Evolutionary conservation across 2,329 filamentous ascomycete genomes (phyloP).

Genomic region (Alternaria dauci): DNA sequence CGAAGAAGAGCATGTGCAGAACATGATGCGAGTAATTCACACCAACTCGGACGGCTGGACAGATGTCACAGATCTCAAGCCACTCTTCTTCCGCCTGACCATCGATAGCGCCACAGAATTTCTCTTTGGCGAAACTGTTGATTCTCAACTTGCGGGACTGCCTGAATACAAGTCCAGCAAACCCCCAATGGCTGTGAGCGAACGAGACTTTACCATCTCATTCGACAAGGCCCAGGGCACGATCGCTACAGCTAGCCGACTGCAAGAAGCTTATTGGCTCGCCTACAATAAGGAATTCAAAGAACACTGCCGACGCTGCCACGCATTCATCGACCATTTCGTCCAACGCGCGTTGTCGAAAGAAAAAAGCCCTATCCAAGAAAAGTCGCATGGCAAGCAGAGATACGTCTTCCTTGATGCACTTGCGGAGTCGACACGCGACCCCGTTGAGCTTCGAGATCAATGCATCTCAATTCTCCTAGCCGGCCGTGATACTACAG

Average conservation of each 20-base stretch:
- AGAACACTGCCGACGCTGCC: constrained; percentile 37
- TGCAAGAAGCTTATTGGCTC: constrained; percentile 46
- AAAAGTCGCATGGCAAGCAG: constrained; percentile 28
- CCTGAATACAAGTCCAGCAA: constrained; percentile 29
- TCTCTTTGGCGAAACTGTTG: constrained; percentile 49
- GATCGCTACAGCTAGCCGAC: constrained; percentile 25
- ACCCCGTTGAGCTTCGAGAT: constrained; percentile 74
- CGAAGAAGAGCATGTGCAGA: constrained; percentile 43
- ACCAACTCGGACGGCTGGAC: constrained; percentile 36
- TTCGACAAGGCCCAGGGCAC: constrained; percentile 35
- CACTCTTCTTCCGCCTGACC: constrained; percentile 52
- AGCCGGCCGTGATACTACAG: constrained; percentile 87
- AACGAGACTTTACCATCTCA: constrained; percentile 32
- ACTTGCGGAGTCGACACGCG: constrained; percentile 76
- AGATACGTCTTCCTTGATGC: constrained; percentile 84
- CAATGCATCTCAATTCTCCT: constrained; percentile 83
- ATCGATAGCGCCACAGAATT: constrained; percentile 50
- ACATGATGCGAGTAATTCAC: constrained; percentile 43
- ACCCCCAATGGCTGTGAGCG: constrained; percentile 19
- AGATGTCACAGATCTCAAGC: constrained; percentile 45
- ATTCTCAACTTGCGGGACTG: constrained; percentile 36
- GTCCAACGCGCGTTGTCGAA: constrained; percentile 34
- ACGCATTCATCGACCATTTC: constrained; percentile 39
- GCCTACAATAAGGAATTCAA: constrained; percentile 40
- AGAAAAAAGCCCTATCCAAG: constrained; percentile 18